Conservation (phyloP, 2,329 filamentous ascomycete species). For the Fusarium gaditjirri region DNA sequence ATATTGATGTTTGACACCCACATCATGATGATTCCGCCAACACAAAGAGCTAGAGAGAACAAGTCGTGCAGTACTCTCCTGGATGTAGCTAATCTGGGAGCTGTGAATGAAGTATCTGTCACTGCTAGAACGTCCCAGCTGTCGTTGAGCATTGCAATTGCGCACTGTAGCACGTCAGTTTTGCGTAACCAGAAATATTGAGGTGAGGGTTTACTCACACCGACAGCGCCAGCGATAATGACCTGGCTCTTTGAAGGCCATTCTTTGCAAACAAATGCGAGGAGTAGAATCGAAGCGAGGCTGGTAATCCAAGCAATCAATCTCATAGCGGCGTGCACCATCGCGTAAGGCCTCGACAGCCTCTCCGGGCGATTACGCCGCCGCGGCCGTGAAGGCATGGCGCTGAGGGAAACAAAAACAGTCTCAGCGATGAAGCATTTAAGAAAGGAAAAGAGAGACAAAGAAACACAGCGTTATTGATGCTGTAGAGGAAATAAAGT, state of each 20-base stretch:
- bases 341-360: conserved; percentile 28
- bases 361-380: conserved; percentile 17
- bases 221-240: conserved; percentile 46
- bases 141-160: conserved; percentile 51
- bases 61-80: conserved; percentile 49
- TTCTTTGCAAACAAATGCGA: conserved; percentile 47
- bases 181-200: neutral
- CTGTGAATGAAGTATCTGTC: conserved; percentile 41
- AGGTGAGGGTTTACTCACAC: conserved; percentile 41
- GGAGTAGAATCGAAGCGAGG: conserved; percentile 46
- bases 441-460: neutral
- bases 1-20: conserved; percentile 47
- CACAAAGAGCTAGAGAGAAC: conserved; percentile 47
- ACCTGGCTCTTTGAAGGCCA: conserved; percentile 47
- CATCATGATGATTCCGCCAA: conserved; percentile 51
- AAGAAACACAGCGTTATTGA: neutral
- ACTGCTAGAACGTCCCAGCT: conserved; percentile 51
- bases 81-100: conserved; percentile 43
- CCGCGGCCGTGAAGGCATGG: conserved; percentile 30
- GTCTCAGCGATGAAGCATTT: conserved; percentile 21
- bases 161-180: conserved; percentile 37
- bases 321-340: conserved; percentile 42
- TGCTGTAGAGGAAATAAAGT: conserved; percentile 15
- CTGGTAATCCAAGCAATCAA: conserved; percentile 48
- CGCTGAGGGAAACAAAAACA: neutral